phyloP scores from a whole-genome alignment of 2,329 filamentous ascomycete species.

The Aspergillus fischeri region DNA sequence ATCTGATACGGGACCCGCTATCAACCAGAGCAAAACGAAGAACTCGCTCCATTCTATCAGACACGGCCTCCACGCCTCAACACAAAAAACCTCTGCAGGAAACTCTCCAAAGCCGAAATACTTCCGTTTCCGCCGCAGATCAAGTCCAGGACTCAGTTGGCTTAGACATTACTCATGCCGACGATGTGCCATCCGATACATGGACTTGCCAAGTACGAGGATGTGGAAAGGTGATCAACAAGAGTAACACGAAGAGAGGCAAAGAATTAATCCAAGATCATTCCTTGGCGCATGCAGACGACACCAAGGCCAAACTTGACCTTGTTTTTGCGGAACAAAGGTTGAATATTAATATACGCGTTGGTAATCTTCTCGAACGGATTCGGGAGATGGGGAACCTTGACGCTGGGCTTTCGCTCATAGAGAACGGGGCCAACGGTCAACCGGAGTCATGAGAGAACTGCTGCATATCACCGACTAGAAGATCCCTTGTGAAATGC shows the following conservation, averaged over 20 bases:
- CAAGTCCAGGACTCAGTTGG: constrained; percentile 7
- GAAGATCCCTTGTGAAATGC: not conserved
- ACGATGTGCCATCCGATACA: constrained; percentile 24
- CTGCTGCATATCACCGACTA: not conserved
- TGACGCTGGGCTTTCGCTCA: constrained; percentile 12
- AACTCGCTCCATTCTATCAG: constrained; percentile 27
- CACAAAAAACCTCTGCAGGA: constrained; percentile 28
- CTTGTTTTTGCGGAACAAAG: constrained; percentile 34
- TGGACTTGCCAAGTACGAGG: constrained; percentile 31
- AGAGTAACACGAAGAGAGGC: constrained; percentile 29
- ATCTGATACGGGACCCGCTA: constrained; percentile 30
- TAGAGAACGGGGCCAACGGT: constrained; percentile 12
- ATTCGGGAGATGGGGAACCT: constrained; percentile 27
- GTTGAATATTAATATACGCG: constrained; percentile 29
- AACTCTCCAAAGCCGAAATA: constrained; percentile 20
- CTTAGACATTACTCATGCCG: constrained; percentile 6
- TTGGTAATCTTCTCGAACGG: constrained; percentile 30
- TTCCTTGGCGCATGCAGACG: constrained; percentile 31
- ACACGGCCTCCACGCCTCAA: constrained; percentile 19
- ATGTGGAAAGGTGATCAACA: constrained; percentile 30
- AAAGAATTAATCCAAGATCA: constrained; percentile 32
- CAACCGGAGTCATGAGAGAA: not conserved
- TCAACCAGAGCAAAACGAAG: constrained; percentile 28
- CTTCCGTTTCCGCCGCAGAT: constrained; percentile 4
- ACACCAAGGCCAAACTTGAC: constrained; percentile 33